phyloP scores from a whole-genome alignment of 2,329 filamentous ascomycete species.

The Aspergillus phoenicis region DNA sequence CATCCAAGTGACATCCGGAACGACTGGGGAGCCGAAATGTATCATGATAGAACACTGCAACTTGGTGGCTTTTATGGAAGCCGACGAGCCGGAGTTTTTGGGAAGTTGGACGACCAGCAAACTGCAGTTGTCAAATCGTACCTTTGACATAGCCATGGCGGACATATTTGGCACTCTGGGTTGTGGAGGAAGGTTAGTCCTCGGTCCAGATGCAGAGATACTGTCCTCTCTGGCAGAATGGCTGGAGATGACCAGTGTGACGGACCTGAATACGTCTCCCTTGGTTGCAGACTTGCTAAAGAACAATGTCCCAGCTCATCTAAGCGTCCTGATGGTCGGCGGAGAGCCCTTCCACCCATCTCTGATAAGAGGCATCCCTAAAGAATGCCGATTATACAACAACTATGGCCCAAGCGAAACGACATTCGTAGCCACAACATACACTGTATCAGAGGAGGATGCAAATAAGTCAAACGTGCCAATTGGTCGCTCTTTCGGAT shows the following conservation, averaged over 20 bases:
- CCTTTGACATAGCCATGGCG: background rate
- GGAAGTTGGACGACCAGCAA: background rate
- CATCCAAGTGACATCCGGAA: slow-evolving; percentile 6
- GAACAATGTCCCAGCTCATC: background rate
- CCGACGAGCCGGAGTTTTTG: background rate
- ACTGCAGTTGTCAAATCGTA: background rate
- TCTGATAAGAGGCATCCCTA: background rate
- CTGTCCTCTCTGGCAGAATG: background rate
- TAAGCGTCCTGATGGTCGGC: background rate
- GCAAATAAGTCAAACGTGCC: background rate
- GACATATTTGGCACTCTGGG: background rate
- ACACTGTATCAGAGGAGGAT: background rate
- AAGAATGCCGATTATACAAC: background rate
- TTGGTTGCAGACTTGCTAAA: background rate
- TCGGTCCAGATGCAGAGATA: background rate
- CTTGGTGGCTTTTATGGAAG: background rate
- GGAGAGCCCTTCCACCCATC: slow-evolving; percentile 4
- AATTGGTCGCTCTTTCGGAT: background rate
- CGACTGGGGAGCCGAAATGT: slow-evolving; percentile 9
- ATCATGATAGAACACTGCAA: slow-evolving; percentile 9
- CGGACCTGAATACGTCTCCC: background rate
- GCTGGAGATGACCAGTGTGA: background rate
- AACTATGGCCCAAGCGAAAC: slow-evolving; percentile 9
- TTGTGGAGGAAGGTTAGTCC: background rate
- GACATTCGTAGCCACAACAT: background rate